Evolutionary conservation across 805 yeast species (phyloP), one percentile per base, ranked within the genome.

Genomic region (Hanseniaspora vineae): DNA sequence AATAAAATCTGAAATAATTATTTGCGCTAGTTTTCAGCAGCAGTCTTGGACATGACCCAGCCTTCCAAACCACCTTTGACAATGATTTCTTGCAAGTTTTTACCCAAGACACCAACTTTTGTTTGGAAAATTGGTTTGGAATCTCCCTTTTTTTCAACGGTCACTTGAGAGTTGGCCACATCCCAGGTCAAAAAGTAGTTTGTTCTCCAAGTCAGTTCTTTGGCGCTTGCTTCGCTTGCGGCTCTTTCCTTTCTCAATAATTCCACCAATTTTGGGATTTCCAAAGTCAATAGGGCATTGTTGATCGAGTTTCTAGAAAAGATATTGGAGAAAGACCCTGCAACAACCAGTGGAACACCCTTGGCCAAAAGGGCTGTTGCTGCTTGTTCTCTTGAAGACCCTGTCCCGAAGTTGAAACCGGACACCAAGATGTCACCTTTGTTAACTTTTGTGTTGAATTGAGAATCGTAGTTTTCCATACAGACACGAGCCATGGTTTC

Each of bases 401-500:
- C 98, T 11, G 98, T 92, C 57, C 99, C 99, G 63, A 92, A 92
- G 65, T 92, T 92, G 73, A 70, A 92, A 15, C 99, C 99, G 49
- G 89, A 78, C 44, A 92, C 77, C 49, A 92, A 77, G 56, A 92
- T 88, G 65, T 92, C 99, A 44, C 90, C 87, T 3, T 95, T 76
- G 52, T 78, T 71, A 31, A 94, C 84, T 71, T 87, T 89, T 31
- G 67, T 52, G 49, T 84, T 81, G 66, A 92, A 92, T 54, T 89
- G 95, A 13, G 85, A 63, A 66, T 92, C 99, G 67, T 92, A 92
- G 70, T 92, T 92, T 68, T 92, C 98, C 99, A 92, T 92, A 71
- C 98, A 92, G 44, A 92, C 98, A 66, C 90, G 84, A 35, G 98
- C 98, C 99, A 92, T 92, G 64, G 83, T 86, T 57, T 86, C 95